Evolutionary conservation across 441 rosid genomes (phyloP), one percentile per base, ranked within the genome.

Genomic region (Adansonia rubrostipa): DNA sequence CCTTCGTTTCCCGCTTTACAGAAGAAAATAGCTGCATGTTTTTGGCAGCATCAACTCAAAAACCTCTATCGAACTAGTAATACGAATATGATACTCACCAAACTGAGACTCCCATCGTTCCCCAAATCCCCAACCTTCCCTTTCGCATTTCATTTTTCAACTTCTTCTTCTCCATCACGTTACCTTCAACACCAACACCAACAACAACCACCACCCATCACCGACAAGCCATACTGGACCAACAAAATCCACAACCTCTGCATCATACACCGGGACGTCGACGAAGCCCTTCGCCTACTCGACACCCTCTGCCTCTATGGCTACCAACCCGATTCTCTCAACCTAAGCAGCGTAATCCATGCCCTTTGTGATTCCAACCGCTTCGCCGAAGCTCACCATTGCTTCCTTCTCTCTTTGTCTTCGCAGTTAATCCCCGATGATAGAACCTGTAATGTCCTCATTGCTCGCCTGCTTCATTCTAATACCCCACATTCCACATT

Each of bases 401-500:
- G 89, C 17, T 84, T 86, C 77, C 76, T 83, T 51, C 84, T 83
- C 76, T 88, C 71, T 76, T 20, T 87, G 24, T 74, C 86, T 48
- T 88, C 93, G 4, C 71, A 86, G n/a, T 87, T 83, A 62, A 28
- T 86, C 28, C 97, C 96, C 1, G 97, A 91, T 61, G 91, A 92
- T 73, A 85, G 94, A 3, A 87, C 92, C 47, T 92, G 96, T 65
- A 92, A 92, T 79, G 87, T 92, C 0, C 78, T 92, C 57, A 65
- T 94, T 10, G 92, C 98, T 45, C 87, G 91, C 64, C 78, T 94
- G 80, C 90, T 92, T 13, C 80, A 89, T 84, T 90, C 89, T 1
- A 79, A 80, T 24, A 81, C 79, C 77, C 98, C 96, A 3, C 73
- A 75, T 75, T 71, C 74, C n/a, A 88, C 91, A 1, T 76, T 87